A percentile compares a stretch with the other conserved stretches of the same genome.
Conservation (phyloP, 2,329 filamentous ascomycete species). For the Epicoccum nigrum region DNA sequence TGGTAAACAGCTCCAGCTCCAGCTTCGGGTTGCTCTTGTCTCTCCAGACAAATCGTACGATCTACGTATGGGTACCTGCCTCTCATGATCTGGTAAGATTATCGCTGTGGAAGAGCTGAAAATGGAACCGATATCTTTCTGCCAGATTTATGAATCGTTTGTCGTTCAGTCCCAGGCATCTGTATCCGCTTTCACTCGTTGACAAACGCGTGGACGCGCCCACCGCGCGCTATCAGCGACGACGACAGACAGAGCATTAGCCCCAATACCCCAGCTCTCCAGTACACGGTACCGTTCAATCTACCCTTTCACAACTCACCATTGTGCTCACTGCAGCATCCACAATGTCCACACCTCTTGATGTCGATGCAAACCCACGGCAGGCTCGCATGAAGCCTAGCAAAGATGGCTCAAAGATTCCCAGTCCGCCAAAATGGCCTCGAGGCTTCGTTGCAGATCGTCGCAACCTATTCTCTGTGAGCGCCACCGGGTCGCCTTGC, state of each 20-base stretch:
- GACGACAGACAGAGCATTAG: not conserved
- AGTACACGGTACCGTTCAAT: too few species aligned
- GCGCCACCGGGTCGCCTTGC: constrained; percentile 20
- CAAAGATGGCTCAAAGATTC: constrained; percentile 19
- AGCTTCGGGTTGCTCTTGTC: not conserved
- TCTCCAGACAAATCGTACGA: not conserved
- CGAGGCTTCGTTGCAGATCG: not conserved
- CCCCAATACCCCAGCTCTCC: too few species aligned
- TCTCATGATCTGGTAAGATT: not conserved
- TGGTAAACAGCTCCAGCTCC: not conserved
- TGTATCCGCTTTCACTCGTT: constrained; percentile 4
- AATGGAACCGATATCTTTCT: not conserved
- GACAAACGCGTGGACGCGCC: constrained; percentile 2
- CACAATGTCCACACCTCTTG: constrained; percentile 21
- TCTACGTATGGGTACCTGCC: not conserved
- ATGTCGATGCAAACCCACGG: constrained; percentile 17
- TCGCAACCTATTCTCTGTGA: constrained; percentile 20
- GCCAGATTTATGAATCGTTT: too few species aligned
- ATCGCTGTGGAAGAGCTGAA: not conserved
- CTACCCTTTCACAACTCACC: too few species aligned
- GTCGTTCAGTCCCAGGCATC: not conserved
- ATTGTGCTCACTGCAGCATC: not conserved
- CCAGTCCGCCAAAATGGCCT: constrained; percentile 11
- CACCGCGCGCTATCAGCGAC: constrained; percentile 1
- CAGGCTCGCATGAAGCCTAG: constrained; percentile 5